A percentile compares a stretch with the other conserved stretches of the same genome.
phyloP scores from a whole-genome alignment of 805 yeast genomes.

The Helenozyma rhizophorensis region DNA sequence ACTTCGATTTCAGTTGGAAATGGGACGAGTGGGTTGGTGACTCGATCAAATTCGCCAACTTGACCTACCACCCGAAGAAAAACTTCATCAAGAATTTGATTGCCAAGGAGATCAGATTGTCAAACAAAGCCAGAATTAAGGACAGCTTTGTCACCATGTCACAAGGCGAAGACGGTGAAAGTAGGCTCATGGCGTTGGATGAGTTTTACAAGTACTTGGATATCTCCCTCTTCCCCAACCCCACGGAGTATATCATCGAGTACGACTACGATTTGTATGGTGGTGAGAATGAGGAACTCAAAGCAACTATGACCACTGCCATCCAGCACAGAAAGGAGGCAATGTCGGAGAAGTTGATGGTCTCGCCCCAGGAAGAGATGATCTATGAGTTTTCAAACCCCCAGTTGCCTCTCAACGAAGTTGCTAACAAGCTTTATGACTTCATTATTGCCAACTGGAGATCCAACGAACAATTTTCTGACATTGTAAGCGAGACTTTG shows the following conservation, averaged over 20 bases:
- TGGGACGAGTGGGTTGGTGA: slow-evolving; percentile 91
- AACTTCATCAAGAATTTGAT: slow-evolving; percentile 74
- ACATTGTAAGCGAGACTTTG: slow-evolving; percentile 28
- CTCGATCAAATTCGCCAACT: slow-evolving; percentile 39
- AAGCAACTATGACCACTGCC: slow-evolving; percentile 22
- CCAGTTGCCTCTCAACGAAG: slow-evolving; percentile 32
- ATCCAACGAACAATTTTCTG: slow-evolving; percentile 32
- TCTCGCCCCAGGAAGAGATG: slow-evolving; percentile 37
- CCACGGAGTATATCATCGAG: slow-evolving; percentile 24
- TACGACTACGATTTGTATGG: slow-evolving; percentile 37
- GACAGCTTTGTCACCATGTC: slow-evolving; percentile 51
- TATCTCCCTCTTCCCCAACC: slow-evolving; percentile 29
- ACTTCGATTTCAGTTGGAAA: slow-evolving; percentile 94
- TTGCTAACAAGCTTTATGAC: slow-evolving; percentile 37
- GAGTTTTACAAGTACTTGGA: slow-evolving; percentile 39
- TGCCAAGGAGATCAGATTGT: slow-evolving; percentile 76
- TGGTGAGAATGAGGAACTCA: slow-evolving; percentile 21
- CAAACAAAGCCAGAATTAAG: slow-evolving; percentile 68
- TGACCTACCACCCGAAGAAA: slow-evolving; percentile 65
- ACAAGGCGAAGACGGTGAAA: slow-evolving; percentile 18
- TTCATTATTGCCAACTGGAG: slow-evolving; percentile 39
- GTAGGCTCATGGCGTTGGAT: slow-evolving; percentile 20
- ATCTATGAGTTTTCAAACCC: slow-evolving; percentile 32
- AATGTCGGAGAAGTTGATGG: slow-evolving; percentile 13
- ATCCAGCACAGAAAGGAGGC: slow-evolving; percentile 21